Percentiles rank a stretch among this genome's conserved stretches.
These are phyloP conservation scores for Macrolepiota fuliginosa DNA, from an alignment of 768 basidiomycete genomes.

Conservation along the genomic window DNA sequence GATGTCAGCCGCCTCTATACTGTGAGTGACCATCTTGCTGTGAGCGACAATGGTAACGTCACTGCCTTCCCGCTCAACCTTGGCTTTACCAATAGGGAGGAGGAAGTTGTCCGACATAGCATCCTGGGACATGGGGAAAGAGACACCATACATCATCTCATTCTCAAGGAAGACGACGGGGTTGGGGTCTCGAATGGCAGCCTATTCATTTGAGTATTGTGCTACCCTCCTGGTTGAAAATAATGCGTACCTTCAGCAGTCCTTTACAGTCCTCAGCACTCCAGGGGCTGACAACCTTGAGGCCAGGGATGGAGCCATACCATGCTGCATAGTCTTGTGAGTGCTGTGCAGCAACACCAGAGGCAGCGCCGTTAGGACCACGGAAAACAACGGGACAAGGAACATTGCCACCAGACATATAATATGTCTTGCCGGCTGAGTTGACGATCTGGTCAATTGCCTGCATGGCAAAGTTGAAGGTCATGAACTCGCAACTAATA, in stretches of 20 bases:
- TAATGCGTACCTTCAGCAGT: conserved; percentile 75
- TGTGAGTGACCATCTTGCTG: conserved; percentile 97
- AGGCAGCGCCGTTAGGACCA: conserved; percentile 97
- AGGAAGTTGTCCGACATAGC: conserved; percentile 95
- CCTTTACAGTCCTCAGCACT: conserved; percentile 99
- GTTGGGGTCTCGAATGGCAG: conserved; percentile 98
- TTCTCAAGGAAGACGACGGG: conserved; percentile 99
- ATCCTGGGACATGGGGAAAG: conserved; percentile 94
- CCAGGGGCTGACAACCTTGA: conserved; percentile 98
- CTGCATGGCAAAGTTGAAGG: conserved; percentile 99
- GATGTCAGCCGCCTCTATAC: conserved; percentile 89
- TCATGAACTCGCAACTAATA: conserved; percentile 97
- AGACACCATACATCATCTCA: conserved; percentile 97
- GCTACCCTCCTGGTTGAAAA: not conserved
- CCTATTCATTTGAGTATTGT: conserved; percentile 35
- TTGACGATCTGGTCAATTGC: conserved; percentile 99
- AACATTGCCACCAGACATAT: conserved; percentile 99
- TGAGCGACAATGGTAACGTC: conserved; percentile 97
- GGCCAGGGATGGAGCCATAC: conserved; percentile 90
- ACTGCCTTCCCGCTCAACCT: conserved; percentile 89
- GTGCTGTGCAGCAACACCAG: conserved; percentile 96
- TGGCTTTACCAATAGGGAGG: conserved; percentile 95
- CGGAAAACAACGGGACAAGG: conserved; percentile 99
- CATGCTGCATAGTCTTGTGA: conserved; percentile 97
- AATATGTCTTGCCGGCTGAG: conserved; percentile 99